Evolutionary conservation across 768 basidiomycete genomes (phyloP).

Genomic region (Hericium rajendrae): DNA sequence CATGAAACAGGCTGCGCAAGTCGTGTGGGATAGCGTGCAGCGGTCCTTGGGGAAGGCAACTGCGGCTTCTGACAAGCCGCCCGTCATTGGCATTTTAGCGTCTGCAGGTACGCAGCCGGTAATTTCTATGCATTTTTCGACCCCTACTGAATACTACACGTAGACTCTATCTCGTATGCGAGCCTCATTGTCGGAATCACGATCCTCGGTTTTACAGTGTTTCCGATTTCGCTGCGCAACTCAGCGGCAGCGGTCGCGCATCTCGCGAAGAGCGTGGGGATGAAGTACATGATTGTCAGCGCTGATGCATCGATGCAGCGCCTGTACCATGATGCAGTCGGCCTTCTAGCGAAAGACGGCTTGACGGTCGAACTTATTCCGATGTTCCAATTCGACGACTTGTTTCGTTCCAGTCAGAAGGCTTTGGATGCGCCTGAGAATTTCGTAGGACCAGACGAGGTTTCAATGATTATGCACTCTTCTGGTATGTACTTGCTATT

Average conservation of each 20-base stretch:
- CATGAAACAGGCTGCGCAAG: conserved; percentile 3
- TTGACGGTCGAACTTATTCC: background rate
- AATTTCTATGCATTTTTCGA: no score
- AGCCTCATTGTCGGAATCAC: conserved; percentile 17
- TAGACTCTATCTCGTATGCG: conserved; percentile 17
- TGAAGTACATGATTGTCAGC: background rate
- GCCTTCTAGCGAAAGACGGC: background rate
- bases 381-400: background rate
- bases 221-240: conserved; percentile 1
- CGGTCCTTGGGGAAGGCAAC: background rate
- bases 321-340: background rate
- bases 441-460: background rate
- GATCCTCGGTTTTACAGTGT: background rate
- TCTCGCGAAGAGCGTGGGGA: background rate
- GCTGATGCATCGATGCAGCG: conserved; percentile 9
- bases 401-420: background rate
- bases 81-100: conserved; percentile 9
- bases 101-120: conserved; percentile 9
- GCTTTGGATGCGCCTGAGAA: background rate
- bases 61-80: conserved; percentile 4
- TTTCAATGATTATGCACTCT: background rate
- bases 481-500: background rate
- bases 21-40: background rate
- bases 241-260: conserved; percentile 2
- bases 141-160: no score